Evolutionary conservation across 768 basidiomycete genomes (phyloP), one percentile per base, ranked within the genome.

Genomic region (Amyloporia xantha): DNA sequence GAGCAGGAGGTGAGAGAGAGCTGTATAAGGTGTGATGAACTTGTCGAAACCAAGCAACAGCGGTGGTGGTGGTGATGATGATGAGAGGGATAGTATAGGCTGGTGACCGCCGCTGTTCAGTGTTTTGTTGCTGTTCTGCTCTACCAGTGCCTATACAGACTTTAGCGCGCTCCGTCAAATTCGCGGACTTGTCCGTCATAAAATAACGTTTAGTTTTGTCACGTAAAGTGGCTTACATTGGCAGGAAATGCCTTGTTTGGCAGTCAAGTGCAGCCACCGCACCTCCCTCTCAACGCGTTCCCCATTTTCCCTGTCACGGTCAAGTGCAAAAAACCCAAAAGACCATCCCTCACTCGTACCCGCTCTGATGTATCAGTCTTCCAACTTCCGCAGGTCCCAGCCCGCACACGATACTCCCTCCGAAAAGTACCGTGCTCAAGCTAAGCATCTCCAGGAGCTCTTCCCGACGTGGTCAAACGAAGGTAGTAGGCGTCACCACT

Each of bases 401-500:
- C 36, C 59, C 24, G 40, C 54, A 7, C 53, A 59, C 44, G 54
- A 65, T 35, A 49, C 57, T 33, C 33, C 50, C 13, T 48, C 59
- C 41, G 57, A 59, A 50, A 81, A 78, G 61, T 81, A 72, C 59
- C 75, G 74, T 44, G 15, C 67, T 0, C 71, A 88, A 56, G 77
- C 80, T 7, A 66, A 69, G 24, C 77, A 79, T 42, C 79, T 91
- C 5, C 78, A 82, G 63, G 89, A 90, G 60, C 63, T 77, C 51
- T 91, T 88, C 59, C 80, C 87, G 4, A 51, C 59, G 56, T 90
- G 78, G 78, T 77, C 84, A 59, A 71, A 69, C 55, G 86, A 89
- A 58, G 88, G 88, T 82, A 56, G 45, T 63, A 57, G 49, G 51
- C 26, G 38, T 27, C 45, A 49, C 38, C 62, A 53, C 44, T 37